Evolutionary conservation across 176 grass and related monocot species (phyloP).

Genomic region (Raddia distichophylla): DNA sequence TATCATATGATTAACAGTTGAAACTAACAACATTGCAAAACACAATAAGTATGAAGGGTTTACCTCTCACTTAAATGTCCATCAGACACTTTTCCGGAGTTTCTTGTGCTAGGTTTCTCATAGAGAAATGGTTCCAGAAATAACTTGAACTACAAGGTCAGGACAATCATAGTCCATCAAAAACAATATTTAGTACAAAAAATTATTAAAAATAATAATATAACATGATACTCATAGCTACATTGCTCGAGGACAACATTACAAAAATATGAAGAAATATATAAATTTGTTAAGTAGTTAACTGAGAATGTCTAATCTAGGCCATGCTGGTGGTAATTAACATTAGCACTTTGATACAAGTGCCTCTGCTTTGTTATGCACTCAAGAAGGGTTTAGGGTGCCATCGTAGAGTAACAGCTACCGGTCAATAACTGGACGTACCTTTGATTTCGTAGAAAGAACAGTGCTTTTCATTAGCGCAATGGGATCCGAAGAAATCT

Average conservation of each 20-base stretch:
- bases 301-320: slow-evolving; percentile 33
- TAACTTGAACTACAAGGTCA: slow-evolving; percentile 62
- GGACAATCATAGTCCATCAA: neutral
- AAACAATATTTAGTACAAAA: neutral
- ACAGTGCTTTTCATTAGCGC: slow-evolving; percentile 71
- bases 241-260: neutral
- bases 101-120: slow-evolving; percentile 51
- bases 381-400: neutral
- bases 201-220: neutral
- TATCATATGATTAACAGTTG: slow-evolving; percentile 1
- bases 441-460: slow-evolving; percentile 94
- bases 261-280: slow-evolving; percentile 21
- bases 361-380: slow-evolving; percentile 19
- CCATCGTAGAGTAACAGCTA: neutral
- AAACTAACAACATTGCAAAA: slow-evolving; percentile 17
- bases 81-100: slow-evolving; percentile 71
- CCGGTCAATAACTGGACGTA: slow-evolving; percentile 32
- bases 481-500: slow-evolving; percentile 87
- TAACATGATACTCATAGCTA: neutral
- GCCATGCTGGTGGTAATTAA: neutral
- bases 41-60: slow-evolving; percentile 53
- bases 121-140: slow-evolving; percentile 86
- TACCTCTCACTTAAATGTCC: slow-evolving; percentile 79
- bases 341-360: slow-evolving; percentile 26
- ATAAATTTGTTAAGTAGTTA: slow-evolving; percentile 36